A percentile compares a stretch with the other conserved stretches of the same genome.
Conservation (phyloP, 2,329 filamentous ascomycete species). For the Fusarium robinianum region DNA sequence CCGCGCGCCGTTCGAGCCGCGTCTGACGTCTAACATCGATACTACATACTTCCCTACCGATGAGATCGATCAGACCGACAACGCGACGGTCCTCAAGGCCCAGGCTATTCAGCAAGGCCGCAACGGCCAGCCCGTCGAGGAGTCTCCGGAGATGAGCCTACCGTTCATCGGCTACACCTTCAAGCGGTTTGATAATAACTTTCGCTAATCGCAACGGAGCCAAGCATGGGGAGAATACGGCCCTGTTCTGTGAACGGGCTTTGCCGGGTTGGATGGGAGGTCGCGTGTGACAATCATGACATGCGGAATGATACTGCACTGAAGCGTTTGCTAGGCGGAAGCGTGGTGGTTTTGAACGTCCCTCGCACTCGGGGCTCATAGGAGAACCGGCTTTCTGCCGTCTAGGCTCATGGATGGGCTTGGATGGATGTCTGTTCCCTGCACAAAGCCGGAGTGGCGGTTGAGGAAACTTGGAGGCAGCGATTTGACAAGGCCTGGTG, state of each 20-base stretch:
- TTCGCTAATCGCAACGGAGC: conserved; percentile 53
- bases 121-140: conserved; percentile 68
- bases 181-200: conserved; percentile 87
- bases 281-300: not conserved
- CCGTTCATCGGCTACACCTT: conserved; percentile 74
- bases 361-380: too few species aligned
- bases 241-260: conserved; percentile 30
- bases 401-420: too few species aligned
- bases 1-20: conserved; percentile 93
- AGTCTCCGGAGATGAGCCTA: conserved; percentile 91
- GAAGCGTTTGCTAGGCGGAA: conserved; percentile 13
- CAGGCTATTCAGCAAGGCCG: conserved; percentile 74
- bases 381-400: too few species aligned
- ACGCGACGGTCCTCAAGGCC: conserved; percentile 81
- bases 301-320: not conserved
- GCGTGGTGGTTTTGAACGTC: too few species aligned
- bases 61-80: conserved; percentile 96
- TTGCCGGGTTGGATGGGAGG: not conserved
- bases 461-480: too few species aligned
- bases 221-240: conserved; percentile 3
- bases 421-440: too few species aligned
- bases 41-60: conserved; percentile 99
- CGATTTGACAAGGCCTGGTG: conserved; percentile 14
- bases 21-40: conserved; percentile 89
- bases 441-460: too few species aligned